These are phyloP conservation scores for Chlamydomonas applanata DNA, from an alignment of 139 green algal species.

Conservation along the genomic window DNA sequence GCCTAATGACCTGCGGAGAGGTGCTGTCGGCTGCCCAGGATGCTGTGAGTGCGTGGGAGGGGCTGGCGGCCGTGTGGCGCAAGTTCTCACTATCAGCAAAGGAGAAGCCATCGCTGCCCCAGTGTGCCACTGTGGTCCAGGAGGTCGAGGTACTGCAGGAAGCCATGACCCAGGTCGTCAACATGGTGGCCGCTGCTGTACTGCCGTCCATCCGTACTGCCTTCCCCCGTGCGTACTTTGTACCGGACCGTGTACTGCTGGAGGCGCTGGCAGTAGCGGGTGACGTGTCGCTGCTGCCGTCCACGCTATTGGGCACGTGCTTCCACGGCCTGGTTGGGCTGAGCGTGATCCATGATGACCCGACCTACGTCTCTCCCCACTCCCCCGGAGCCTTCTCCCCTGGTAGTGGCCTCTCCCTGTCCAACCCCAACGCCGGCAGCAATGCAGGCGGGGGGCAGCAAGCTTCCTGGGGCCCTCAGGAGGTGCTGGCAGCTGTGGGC, in stretches of 20 bases:
- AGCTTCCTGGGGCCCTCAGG: not conserved
- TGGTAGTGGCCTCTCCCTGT: not conserved
- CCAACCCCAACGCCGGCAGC: not conserved
- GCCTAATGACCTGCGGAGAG: constrained; percentile 12
- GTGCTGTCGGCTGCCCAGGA: constrained; percentile 1
- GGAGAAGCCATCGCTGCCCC: not conserved
- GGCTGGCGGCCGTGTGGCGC: constrained; percentile 20
- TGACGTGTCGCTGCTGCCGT: constrained; percentile 17
- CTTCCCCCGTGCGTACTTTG: constrained; percentile 33
- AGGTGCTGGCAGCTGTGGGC: constrained; percentile 15
- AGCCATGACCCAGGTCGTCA: not conserved
- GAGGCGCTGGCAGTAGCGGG: constrained; percentile 25
- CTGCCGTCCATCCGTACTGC: constrained; percentile 19
- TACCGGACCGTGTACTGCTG: constrained; percentile 30
- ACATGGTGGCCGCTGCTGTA: not conserved
- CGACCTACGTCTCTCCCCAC: no score
- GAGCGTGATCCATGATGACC: not conserved
- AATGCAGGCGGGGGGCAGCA: not conserved
- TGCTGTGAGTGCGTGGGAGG: constrained; percentile 9
- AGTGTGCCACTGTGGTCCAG: not conserved
- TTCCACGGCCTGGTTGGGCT: constrained; percentile 22
- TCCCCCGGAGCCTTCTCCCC: not conserved
- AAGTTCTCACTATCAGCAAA: constrained; percentile 29
- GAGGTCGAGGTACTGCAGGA: constrained; percentile 10
- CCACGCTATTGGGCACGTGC: constrained; percentile 17